Evolutionary conservation across 352 stramenopile species (phyloP).

Genomic region (Phytopythium chamaehyphon): DNA sequence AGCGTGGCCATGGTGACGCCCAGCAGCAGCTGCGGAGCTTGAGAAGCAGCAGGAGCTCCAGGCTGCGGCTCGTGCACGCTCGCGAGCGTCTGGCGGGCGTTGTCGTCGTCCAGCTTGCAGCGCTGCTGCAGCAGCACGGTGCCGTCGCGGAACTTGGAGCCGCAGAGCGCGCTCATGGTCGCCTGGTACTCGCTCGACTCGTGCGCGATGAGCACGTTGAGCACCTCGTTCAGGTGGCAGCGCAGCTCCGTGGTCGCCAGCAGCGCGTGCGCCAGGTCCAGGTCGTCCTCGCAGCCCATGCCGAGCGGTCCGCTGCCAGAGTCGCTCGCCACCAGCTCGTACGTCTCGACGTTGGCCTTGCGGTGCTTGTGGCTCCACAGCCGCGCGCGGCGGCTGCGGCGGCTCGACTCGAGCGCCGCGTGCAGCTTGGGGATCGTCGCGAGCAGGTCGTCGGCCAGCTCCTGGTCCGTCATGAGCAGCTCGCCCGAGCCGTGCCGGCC

Average conservation of each 20-base stretch:
- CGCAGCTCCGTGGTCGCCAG: conserved; percentile 44
- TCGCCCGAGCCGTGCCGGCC: conserved; percentile 14
- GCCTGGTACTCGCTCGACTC: conserved; percentile 41
- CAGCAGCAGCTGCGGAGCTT: conserved; percentile 26
- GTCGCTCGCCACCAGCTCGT: conserved; percentile 32
- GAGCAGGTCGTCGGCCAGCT: conserved; percentile 37
- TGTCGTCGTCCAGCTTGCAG: conserved; percentile 27
- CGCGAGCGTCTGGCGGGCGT: conserved; percentile 17
- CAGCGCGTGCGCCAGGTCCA: conserved; percentile 49
- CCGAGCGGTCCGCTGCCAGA: conserved; percentile 11
- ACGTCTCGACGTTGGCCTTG: conserved; percentile 42
- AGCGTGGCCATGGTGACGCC: conserved; percentile 37
- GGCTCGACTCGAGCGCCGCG: conserved; percentile 23
- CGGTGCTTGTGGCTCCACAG: conserved; percentile 39
- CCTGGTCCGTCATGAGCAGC: conserved; percentile 33
- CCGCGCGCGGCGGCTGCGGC: conserved; percentile 20
- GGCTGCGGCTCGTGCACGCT: neutral
- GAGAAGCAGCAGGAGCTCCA: conserved; percentile 1
- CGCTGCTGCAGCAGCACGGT: conserved; percentile 41
- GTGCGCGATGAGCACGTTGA: conserved; percentile 54
- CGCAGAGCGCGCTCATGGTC: conserved; percentile 39
- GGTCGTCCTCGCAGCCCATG: conserved; percentile 24
- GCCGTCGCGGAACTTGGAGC: conserved; percentile 31
- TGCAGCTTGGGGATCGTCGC: conserved; percentile 38
- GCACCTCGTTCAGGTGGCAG: conserved; percentile 60